phyloP scores from a whole-genome alignment of 192 early-diverging fungal species.

The Gaertneriomyces sp. region DNA sequence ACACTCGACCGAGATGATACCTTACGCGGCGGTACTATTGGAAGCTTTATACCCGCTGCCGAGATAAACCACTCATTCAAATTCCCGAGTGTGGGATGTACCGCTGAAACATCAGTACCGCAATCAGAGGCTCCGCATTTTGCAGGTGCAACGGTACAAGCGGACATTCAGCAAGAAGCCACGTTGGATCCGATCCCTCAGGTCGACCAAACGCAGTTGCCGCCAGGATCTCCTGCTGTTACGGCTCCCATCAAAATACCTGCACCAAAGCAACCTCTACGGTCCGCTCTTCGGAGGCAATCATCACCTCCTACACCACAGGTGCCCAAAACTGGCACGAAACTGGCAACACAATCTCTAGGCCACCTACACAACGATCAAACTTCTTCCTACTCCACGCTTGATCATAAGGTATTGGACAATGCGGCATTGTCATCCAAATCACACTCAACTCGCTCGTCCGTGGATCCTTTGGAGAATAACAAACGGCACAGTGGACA shows the following conservation, averaged over 20 bases:
- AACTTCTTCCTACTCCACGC: neutral
- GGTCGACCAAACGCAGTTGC: neutral
- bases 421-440: neutral
- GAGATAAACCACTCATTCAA: too few species aligned
- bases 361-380: slow-evolving; percentile 1
- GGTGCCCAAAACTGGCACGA: neutral
- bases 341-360: neutral
- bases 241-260: neutral
- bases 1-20: neutral
- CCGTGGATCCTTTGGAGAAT: slow-evolving; percentile 1
- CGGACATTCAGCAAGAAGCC: neutral
- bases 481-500: neutral
- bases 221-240: neutral
- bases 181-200: neutral
- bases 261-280: slow-evolving; percentile 15
- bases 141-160: neutral
- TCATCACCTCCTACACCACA: slow-evolving; percentile 3
- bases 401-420: neutral
- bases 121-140: neutral
- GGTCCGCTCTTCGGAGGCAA: slow-evolving; percentile 19
- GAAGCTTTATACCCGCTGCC: too few species aligned
- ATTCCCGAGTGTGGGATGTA: neutral
- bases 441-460: neutral
- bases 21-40: too few species aligned
- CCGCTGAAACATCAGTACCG: neutral